Conservation (phyloP, 257 asterid species). For the Forsythia viridissima region DNA sequence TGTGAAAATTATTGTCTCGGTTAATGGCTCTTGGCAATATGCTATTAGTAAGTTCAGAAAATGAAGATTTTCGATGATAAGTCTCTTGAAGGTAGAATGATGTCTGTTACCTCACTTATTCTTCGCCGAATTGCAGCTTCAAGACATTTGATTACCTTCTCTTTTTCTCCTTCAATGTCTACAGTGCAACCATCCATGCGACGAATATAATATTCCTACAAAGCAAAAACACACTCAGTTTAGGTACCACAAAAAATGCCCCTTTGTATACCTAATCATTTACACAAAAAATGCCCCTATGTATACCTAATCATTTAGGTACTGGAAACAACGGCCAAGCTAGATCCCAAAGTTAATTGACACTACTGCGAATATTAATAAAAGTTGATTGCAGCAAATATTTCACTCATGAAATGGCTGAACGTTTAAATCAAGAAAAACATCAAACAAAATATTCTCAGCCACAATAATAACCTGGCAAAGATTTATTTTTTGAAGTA, state of each 20-base stretch:
- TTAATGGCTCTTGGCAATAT: background rate
- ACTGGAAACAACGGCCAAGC: too few species aligned
- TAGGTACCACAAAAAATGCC: background rate
- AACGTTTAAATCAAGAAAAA: background rate
- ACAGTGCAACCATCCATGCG: conserved; percentile 81
- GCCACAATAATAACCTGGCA: background rate
- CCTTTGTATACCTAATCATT: background rate
- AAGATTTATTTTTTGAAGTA: too few species aligned
- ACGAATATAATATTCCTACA: conserved; percentile 83
- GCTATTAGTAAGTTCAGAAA: background rate
- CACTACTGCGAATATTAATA: background rate
- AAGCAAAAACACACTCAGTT: background rate
- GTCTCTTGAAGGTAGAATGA: background rate
- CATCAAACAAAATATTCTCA: background rate
- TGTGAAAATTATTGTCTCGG: background rate
- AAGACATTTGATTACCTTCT: conserved; percentile 81
- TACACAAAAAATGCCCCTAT: background rate
- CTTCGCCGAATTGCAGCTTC: conserved; percentile 94
- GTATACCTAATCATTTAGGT: too few species aligned
- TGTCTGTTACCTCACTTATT: conserved; percentile 70
- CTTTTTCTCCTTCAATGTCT: conserved; percentile 68
- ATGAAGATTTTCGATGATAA: background rate
- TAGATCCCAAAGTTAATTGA: background rate
- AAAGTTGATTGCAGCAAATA: background rate
- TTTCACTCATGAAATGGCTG: background rate